Conservation (phyloP, 768 basidiomycete species). For the Pisolithus tinctorius region DNA sequence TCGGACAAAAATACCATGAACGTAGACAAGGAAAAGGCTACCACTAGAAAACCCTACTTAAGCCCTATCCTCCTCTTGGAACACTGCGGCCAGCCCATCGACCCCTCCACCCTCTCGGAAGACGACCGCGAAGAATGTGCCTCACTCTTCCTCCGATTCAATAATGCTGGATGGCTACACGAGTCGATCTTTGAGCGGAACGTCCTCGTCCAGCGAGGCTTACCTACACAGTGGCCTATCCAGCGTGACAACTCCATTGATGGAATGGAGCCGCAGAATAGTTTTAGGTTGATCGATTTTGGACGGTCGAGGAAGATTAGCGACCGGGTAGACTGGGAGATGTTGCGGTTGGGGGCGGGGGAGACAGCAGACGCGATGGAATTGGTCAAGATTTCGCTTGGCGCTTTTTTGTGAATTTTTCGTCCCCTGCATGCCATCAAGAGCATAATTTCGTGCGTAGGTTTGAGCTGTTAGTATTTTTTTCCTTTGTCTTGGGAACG, state of each 20-base stretch:
- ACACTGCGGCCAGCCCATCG: slow-evolving; percentile 36
- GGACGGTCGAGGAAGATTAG: slow-evolving; percentile 28
- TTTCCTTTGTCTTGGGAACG: too few relatives aligned
- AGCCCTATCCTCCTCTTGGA: slow-evolving; percentile 43
- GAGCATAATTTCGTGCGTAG: too few relatives aligned
- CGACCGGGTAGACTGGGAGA: too few relatives aligned
- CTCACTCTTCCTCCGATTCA: slow-evolving; percentile 36
- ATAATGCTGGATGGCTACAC: slow-evolving; percentile 32
- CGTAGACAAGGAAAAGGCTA: too few relatives aligned
- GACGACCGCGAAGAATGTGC: slow-evolving; percentile 38
- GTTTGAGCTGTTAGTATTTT: too few relatives aligned
- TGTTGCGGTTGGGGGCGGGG: too few relatives aligned
- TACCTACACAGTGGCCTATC: slow-evolving; percentile 25
- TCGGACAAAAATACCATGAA: too few relatives aligned
- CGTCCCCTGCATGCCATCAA: too few relatives aligned
- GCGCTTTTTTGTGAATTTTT: too few relatives aligned
- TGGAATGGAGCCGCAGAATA: slow-evolving; percentile 4
- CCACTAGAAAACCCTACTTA: slow-evolving; percentile 6
- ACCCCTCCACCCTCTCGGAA: slow-evolving; percentile 16
- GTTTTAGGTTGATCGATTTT: slow-evolving; percentile 48
- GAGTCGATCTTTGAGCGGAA: slow-evolving; percentile 38
- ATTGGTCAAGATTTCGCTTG: too few relatives aligned
- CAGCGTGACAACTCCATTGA: neutral
- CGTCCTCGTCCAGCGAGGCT: slow-evolving; percentile 37
- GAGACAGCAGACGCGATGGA: too few relatives aligned